A percentile compares a stretch with the other conserved stretches of the same genome.
phyloP scores from a whole-genome alignment of 192 early-diverging fungal species.

The Coemansia sp. region DNA sequence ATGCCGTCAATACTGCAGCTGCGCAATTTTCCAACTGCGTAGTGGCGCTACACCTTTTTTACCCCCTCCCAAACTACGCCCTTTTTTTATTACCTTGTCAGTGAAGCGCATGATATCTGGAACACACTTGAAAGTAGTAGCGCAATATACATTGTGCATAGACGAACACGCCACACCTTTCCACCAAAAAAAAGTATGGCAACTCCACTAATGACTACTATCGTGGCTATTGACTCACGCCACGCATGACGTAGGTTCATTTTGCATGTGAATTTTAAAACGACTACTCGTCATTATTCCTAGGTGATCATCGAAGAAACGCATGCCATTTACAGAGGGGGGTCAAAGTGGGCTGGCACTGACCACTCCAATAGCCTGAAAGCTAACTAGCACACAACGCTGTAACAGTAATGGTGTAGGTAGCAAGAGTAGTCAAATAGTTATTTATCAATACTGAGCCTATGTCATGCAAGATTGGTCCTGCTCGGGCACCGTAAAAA shows the following conservation, averaged over 20 bases:
- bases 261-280: neutral
- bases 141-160: conserved; percentile 4
- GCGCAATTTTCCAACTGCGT: neutral
- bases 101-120: conserved; percentile 1
- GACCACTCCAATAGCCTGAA: neutral
- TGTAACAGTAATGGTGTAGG: neutral
- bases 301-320: neutral
- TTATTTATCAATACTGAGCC: neutral
- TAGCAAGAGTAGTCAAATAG: neutral
- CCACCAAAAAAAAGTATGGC: neutral
- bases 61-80: neutral
- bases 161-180: neutral
- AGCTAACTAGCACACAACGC: neutral
- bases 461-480: neutral
- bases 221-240: neutral
- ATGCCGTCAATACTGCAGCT: neutral
- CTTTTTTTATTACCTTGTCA: neutral
- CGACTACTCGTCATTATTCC: neutral
- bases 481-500: no score
- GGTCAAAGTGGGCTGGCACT: neutral
- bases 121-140: neutral
- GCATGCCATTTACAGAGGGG: neutral
- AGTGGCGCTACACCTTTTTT: neutral
- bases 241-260: neutral
- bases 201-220: neutral